Percentiles rank a stretch among this genome's conserved stretches.
These are phyloP conservation scores for Persicaria maculosa DNA, from an alignment of 148 eudicot species.

Conservation along the genomic window DNA sequence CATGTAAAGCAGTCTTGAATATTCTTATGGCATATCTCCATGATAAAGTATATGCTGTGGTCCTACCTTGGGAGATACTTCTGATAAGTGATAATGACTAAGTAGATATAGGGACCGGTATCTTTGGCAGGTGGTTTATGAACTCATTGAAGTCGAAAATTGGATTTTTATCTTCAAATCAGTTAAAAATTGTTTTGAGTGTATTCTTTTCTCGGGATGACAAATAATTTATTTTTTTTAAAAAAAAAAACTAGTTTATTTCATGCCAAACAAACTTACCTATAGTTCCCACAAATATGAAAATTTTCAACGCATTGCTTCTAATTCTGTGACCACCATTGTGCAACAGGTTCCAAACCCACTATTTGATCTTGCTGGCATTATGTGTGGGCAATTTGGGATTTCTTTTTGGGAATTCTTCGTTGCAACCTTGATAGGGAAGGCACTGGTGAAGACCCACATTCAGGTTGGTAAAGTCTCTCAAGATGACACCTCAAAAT, in stretches of 20 bases:
- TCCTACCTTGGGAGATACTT: neutral
- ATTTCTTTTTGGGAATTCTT: slow-evolving; percentile 96
- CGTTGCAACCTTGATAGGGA: slow-evolving; percentile 79
- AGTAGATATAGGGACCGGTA: neutral
- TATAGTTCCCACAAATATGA: neutral
- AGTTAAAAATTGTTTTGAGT: no score
- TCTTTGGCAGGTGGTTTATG: no score
- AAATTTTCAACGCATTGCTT: neutral
- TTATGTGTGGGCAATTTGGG: slow-evolving; percentile 97
- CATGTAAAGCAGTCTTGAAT: neutral
- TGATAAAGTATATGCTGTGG: neutral
- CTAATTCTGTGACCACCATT: neutral
- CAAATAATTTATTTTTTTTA: no score
- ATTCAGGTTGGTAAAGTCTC: slow-evolving; percentile 57
- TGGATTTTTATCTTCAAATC: no score
- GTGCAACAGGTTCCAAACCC: slow-evolving; percentile 83
- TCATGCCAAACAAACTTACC: no score
- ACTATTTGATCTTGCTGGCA: slow-evolving; percentile 96
- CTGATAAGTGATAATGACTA: neutral
- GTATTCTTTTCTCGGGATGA: no score
- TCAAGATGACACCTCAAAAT: neutral
- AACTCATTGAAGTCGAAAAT: no score
- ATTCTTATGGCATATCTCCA: neutral
- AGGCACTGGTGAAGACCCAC: slow-evolving; percentile 90
- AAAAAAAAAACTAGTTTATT: no score